Base-by-base conservation (phyloP, 805 yeast genomes). In the Wickerhamiella bombiphila region DNA sequence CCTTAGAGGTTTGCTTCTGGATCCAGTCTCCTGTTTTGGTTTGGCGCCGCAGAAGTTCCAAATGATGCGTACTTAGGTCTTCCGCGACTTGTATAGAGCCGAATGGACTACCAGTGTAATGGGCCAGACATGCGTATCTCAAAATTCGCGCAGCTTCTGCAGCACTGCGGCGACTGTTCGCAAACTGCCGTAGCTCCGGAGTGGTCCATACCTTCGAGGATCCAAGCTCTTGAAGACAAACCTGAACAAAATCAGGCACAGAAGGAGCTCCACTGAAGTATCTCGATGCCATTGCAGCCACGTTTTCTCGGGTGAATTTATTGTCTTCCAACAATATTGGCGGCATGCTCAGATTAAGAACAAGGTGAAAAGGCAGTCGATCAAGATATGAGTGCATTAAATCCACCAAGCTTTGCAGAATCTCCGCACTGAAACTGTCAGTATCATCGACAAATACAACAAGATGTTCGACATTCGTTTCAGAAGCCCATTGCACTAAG, bases 71-170 rank as follows among this genome's bases (percentile, higher is more conserved):
- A 1, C 47, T 39, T 20, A 41, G 9, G n/a, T 37, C 32, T 3
- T 21, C 33, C 11, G 33, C 8, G 18, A 36, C 21, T 3, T 36
- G 38, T 4, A 39, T 33, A 3, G 19, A 34, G 1, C 60, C 48
- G 17, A 60, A 48, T 1, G 65, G 64, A 34, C 58, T 56, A 8
- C 64, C 54, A 19, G 56, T 58, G 43, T 48, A 61, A 35, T 58
- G 59, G 2, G 58, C 45, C 54, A 61, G 54, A 34, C 47, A 41
- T 2, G 55, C 49, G 32, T 61, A 60, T 36, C 51, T 41, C 25
- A 57, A 32, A 22, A 37, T 49, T 43, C 14, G 54, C 36, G 40
- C 47, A 44, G 42, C 42, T 13, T 38, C 36, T 8, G 28, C 24
- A 11, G 36, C 30, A 4, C 21, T 6, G 2, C 18, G 13, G 6